These are phyloP conservation scores for Vigna hirtella DNA, from an alignment of 306 rosid genomes.

Conservation along the genomic window DNA sequence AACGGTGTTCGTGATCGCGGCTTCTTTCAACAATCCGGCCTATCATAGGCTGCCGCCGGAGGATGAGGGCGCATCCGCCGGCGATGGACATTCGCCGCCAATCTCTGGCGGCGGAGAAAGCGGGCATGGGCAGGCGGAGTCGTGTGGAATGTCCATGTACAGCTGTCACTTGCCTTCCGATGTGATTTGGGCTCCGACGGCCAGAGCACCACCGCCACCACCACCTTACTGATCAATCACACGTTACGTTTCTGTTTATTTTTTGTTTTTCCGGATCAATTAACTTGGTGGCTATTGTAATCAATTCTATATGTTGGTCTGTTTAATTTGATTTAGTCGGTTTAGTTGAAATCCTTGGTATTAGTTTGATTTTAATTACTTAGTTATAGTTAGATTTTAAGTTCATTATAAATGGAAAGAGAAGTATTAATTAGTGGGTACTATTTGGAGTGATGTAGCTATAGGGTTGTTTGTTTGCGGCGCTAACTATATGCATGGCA, in stretches of 20 bases:
- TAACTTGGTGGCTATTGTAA: conserved; percentile 18
- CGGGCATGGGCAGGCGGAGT: conserved; percentile 59
- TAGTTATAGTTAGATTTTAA: background rate
- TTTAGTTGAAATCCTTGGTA: conserved; percentile 18
- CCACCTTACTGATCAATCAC: conserved; percentile 65
- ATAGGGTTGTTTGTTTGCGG: conserved; percentile 24
- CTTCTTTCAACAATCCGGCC: conserved; percentile 79
- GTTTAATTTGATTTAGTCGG: conserved; percentile 4
- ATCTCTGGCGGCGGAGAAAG: conserved; percentile 62
- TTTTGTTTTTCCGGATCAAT: background rate
- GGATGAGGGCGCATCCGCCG: conserved; percentile 54
- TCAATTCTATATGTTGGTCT: background rate
- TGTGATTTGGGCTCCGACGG: conserved; percentile 86
- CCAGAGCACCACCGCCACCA: conserved; percentile 65
- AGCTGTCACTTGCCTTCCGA: conserved; percentile 75
- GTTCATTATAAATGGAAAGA: conserved; percentile 34
- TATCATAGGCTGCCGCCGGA: conserved; percentile 75
- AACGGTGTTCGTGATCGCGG: conserved; percentile 70
- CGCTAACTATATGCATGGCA: background rate
- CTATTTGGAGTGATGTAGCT: conserved; percentile 16
- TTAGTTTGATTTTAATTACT: background rate
- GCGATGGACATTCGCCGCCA: conserved; percentile 61
- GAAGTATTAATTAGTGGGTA: background rate
- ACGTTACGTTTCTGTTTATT: background rate
- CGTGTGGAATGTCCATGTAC: conserved; percentile 81